Conservation (phyloP, 495 filamentous ascomycete species). For the Talaromyces nanjingensis region DNA sequence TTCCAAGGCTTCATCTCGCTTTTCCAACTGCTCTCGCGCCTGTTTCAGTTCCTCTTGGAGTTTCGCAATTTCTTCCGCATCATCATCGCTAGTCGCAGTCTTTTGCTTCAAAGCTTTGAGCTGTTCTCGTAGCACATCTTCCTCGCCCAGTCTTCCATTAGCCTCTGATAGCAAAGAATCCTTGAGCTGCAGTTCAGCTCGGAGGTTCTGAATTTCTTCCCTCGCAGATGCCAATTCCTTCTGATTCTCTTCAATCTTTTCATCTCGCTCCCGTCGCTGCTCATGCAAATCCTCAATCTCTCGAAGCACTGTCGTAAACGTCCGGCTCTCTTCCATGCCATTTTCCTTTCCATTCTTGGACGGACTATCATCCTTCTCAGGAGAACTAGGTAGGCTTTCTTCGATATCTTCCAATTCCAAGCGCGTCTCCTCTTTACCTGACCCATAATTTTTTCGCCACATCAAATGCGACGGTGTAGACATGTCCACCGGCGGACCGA, state of each 20-base stretch:
- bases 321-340: constrained; percentile 14
- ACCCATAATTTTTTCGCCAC: constrained; percentile 19
- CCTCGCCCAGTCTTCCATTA: constrained; percentile 18
- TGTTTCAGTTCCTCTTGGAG: constrained; percentile 33
- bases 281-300: constrained; percentile 31
- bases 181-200: constrained; percentile 31
- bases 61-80: background rate
- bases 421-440: constrained; percentile 29
- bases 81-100: constrained; percentile 6
- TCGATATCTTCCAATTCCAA: constrained; percentile 39
- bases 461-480: constrained; percentile 41
- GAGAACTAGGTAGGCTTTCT: constrained; percentile 29
- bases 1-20: constrained; percentile 31
- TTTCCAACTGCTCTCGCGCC: constrained; percentile 32
- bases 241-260: constrained; percentile 30
- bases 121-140: constrained; percentile 24
- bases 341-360: constrained; percentile 19
- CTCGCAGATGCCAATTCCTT: constrained; percentile 27
- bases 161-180: constrained; percentile 26
- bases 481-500: constrained; percentile 40
- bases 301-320: constrained; percentile 19
- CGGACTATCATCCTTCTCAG: constrained; percentile 21
- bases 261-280: constrained; percentile 29
- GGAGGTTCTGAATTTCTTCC: constrained; percentile 34
- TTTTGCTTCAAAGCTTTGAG: constrained; percentile 25